Evolutionary conservation across 2,329 filamentous ascomycete species (phyloP).

Genomic region (Thelonectria rubi): DNA sequence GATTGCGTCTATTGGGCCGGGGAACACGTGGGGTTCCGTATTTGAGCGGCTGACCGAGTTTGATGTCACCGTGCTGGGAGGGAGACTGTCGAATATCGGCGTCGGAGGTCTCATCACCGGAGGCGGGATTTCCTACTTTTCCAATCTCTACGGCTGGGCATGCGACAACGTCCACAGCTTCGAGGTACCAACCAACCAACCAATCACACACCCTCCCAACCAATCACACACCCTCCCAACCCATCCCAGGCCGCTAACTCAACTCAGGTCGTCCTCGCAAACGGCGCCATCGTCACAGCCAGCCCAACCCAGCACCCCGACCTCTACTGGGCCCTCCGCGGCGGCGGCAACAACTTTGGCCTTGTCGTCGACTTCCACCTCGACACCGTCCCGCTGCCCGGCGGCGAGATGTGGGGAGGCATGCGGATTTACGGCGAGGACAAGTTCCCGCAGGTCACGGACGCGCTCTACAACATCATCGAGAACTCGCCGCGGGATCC

Average conservation of each 20-base stretch:
- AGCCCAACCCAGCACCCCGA: slow-evolving; percentile 44
- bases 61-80: slow-evolving; percentile 50
- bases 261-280: slow-evolving; percentile 24
- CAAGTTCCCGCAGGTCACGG: slow-evolving; percentile 41
- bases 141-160: slow-evolving; percentile 50
- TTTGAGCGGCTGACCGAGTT: slow-evolving; percentile 47
- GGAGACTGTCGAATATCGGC: slow-evolving; percentile 51
- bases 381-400: slow-evolving; percentile 16
- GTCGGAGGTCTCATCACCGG: slow-evolving; percentile 53
- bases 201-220: too few species aligned
- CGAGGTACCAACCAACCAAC: slow-evolving; percentile 12
- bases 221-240: too few species aligned
- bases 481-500: slow-evolving; percentile 21
- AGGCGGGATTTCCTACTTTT: slow-evolving; percentile 52
- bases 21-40: slow-evolving; percentile 51
- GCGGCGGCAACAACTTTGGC: slow-evolving; percentile 47
- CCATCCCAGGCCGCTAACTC: background rate
- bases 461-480: slow-evolving; percentile 44
- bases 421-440: slow-evolving; percentile 43
- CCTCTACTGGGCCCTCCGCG: slow-evolving; percentile 54
- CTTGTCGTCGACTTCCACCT: slow-evolving; percentile 31
- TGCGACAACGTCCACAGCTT: slow-evolving; percentile 52
- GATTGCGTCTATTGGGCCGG: slow-evolving; percentile 48
- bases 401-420: slow-evolving; percentile 37
- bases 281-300: slow-evolving; percentile 20